These are phyloP conservation scores for Pseudoperonospora humuli DNA, from an alignment of 352 stramenopile species.

Conservation along the genomic window DNA sequence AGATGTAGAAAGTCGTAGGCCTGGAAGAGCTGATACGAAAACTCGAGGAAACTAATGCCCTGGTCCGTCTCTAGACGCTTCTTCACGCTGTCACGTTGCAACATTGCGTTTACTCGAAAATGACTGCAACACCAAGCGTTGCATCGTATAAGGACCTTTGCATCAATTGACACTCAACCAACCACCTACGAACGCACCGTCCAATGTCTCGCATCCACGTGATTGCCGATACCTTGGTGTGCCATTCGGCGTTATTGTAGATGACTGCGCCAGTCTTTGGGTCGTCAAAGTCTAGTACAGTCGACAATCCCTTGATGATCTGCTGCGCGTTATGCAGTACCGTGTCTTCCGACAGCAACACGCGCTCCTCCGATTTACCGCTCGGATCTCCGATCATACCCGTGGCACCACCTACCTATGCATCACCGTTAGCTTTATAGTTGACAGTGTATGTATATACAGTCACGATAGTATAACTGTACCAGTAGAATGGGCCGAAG, in stretches of 20 bases:
- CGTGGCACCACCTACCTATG: constrained; percentile 71
- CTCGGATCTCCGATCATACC: constrained; percentile 97
- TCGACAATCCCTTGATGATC: constrained; percentile 87
- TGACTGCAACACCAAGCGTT: constrained; percentile 26
- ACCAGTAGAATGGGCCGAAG: constrained; percentile 88
- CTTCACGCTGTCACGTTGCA: constrained; percentile 96
- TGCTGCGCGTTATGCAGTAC: constrained; percentile 88
- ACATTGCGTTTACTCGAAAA: constrained; percentile 99
- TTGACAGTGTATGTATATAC: neutral
- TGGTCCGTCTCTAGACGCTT: constrained; percentile 92
- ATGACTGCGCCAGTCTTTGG: constrained; percentile 87
- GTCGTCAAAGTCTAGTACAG: constrained; percentile 93
- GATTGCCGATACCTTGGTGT: constrained; percentile 91
- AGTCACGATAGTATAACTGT: neutral
- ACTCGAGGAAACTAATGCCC: constrained; percentile 98
- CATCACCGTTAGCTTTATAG: neutral
- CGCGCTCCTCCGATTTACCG: constrained; percentile 95
- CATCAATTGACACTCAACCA: neutral
- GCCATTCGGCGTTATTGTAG: constrained; percentile 98
- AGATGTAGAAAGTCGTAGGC: constrained; percentile 99
- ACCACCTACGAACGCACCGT: constrained; percentile 20
- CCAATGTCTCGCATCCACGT: constrained; percentile 97
- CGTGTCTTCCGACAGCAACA: constrained; percentile 90
- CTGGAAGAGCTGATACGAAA: constrained; percentile 99
- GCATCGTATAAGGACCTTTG: neutral